Base-by-base conservation (phyloP, 768 basidiomycete genomes). In the Rickenella mellea region DNA sequence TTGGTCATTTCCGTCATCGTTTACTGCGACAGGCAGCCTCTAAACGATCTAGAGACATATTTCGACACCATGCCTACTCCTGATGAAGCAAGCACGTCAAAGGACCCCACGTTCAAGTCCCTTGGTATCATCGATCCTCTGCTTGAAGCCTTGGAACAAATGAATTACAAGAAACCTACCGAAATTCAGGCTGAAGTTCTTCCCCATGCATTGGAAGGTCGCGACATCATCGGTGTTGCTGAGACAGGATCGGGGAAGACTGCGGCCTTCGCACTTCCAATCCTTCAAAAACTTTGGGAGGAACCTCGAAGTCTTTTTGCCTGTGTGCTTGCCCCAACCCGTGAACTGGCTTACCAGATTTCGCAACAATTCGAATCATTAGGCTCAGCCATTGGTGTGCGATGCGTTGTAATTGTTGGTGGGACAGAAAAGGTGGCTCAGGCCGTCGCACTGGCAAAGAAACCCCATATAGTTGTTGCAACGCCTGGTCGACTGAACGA, bases 191-290 rank as follows among this genome's bases (percentile, higher is more conserved):
- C 68, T 2, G 78, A 90, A 55, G 73, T 73, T 27, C 73, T 99
- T 37, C 96, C 96, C 0, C 77, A 79, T 65, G 94, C 93, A 15
- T 65, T 99, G 5, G 71, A 86, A 58, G 93, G 92, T 0, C 78
- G 83, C 54, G 96, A 99, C 65, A 88, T 99, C 51, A 98, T 99
- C 45, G 96, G 96, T 15, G 84, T 99, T n/a, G 96, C 96, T 25
- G 82, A 89, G 50, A 99, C 96, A 8, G 96, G 96, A 24, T 91
- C 88, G 10, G 96, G 94, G 51, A 98, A 99, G 69, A 98, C 96
- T 0, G 94, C 92, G 12, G 93, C 96, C 17, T 98, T 98, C 62
- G 91, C 89, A 20, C 66, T 98, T 5, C 96, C 96, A 2, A 94
- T 99, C 45, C 66, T 99, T 27, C 96, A 99, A 62, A 89, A 89